phyloP scores from a whole-genome alignment of 805 yeast genomes.

The Lipomyces sp. region DNA sequence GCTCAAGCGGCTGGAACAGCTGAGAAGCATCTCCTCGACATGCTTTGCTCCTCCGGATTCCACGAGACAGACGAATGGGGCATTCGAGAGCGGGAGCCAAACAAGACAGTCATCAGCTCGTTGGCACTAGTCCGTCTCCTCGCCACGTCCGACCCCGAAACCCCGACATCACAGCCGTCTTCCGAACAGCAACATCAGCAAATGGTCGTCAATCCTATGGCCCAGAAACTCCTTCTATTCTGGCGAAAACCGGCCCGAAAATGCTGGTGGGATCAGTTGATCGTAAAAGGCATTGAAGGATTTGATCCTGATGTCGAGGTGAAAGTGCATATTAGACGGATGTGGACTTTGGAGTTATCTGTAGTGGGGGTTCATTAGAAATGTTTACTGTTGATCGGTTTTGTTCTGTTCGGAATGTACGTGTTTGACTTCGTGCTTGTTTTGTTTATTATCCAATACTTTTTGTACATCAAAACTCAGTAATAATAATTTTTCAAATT shows the following conservation, averaged over 20 bases:
- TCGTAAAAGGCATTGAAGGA: slow-evolving; percentile 45
- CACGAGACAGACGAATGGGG: slow-evolving; percentile 77
- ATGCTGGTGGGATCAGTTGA: slow-evolving; percentile 87
- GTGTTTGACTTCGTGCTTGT: background rate
- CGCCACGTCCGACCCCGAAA: slow-evolving; percentile 18
- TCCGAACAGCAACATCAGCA: slow-evolving; percentile 1
- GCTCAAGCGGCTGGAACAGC: slow-evolving; percentile 65
- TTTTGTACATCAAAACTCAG: background rate
- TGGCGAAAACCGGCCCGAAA: slow-evolving; percentile 99
- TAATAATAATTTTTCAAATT: too few relatives aligned
- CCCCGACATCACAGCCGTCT: background rate
- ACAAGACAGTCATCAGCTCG: slow-evolving; percentile 84
- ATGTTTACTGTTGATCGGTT: background rate
- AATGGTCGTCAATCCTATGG: slow-evolving; percentile 40
- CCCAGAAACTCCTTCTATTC: slow-evolving; percentile 75
- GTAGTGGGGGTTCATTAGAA: slow-evolving; percentile 76
- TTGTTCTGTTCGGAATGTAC: background rate
- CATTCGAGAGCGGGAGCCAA: slow-evolving; percentile 82
- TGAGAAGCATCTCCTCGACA: slow-evolving; percentile 90
- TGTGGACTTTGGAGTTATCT: slow-evolving; percentile 94
- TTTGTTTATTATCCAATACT: background rate
- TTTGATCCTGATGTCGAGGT: slow-evolving; percentile 50
- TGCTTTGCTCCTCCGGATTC: slow-evolving; percentile 92
- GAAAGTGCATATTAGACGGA: slow-evolving; percentile 85
- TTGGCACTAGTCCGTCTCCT: slow-evolving; percentile 65